Base-by-base conservation (phyloP, 2,329 filamentous ascomycete species). In the Stachybotrys elegans region DNA sequence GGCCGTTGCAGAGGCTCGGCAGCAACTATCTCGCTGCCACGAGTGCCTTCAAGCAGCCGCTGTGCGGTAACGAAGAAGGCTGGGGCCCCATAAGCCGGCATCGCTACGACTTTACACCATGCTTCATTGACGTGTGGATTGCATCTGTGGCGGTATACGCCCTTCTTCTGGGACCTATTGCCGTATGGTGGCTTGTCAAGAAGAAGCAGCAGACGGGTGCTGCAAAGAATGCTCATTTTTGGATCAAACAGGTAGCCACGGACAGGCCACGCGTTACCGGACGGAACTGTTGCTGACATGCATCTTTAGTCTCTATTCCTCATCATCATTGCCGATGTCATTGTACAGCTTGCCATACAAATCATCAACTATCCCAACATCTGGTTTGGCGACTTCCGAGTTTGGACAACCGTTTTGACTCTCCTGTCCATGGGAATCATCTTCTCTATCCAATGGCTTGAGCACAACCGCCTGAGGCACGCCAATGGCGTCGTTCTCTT, bases 71-170 rank as follows among this genome's bases (percentile, higher is more conserved):
- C 67, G 73, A 76, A 43, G 92, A 97, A 68, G 94, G 93, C 58
- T 98, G 93, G 93, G 94, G 94, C 1, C 93, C 93, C 19, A 62
- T 98, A 61, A 96, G 90, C 67, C 83, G 84, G 27, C 75, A 83
- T 53, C 79, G 92, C 63, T 96, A 89, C 67, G 93, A 98, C 69
- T 90, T 98, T 58, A 97, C 93, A 14, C 92, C 93, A 32, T 98
- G 93, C 72, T 98, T 98, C 62, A 83, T 97, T 57, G 94, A 98
- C 63, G 80, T 95, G 19, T 91, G 88, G 81, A 80, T 97, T 47
- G 81, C 86, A 25, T 69, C 76, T 2, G 87, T 95, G 22, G 88
- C 88, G 8, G 75, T 75, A 13, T 94, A 85, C 69, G 91, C 92
- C 14, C 73, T 96, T 20, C 44, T 96, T 20, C 76, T 84, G 50